Conservation (phyloP, 2,329 filamentous ascomycete genomes). For the Trichoderma sp. region DNA sequence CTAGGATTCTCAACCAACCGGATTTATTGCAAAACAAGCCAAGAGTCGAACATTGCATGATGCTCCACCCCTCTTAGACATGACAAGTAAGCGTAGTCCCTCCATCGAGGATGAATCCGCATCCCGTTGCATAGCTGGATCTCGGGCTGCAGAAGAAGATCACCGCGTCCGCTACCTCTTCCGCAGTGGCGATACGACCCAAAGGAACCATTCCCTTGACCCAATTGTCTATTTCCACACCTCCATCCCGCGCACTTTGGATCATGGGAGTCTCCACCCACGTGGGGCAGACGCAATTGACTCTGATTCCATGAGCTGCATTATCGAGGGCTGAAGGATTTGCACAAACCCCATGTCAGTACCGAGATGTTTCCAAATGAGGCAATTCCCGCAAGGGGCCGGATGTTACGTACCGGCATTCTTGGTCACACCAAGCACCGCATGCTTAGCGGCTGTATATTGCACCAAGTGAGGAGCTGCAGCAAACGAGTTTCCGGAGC, state of each 20-base stretch:
- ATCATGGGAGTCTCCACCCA: conserved; percentile 23
- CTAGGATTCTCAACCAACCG: neutral
- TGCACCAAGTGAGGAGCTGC: conserved; percentile 19
- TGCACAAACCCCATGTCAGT: neutral
- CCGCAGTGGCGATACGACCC: conserved; percentile 57
- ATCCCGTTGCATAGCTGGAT: conserved; percentile 19
- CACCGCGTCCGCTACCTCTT: conserved; percentile 70
- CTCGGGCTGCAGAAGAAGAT: conserved; percentile 52
- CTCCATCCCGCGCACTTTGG: conserved; percentile 4
- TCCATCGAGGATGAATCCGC: conserved; percentile 16
- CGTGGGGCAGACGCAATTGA: conserved; percentile 26
- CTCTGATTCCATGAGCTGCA: conserved; percentile 18
- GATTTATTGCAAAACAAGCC: neutral
- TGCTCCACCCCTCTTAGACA: neutral
- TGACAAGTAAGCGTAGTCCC: conserved; percentile 18
- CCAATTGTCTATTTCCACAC: neutral
- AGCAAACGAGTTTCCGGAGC: conserved; percentile 20
- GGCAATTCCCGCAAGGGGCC: neutral
- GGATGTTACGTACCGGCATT: conserved; percentile 18
- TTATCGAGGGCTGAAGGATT: conserved; percentile 20
- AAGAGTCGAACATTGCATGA: neutral
- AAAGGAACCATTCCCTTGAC: conserved; percentile 18
- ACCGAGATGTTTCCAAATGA: neutral
- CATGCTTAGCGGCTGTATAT: conserved; percentile 22
- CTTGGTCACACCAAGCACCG: conserved; percentile 21